Evolutionary conservation across 768 basidiomycete genomes (phyloP).

Genomic region (Pulveroboletus ravenelii): DNA sequence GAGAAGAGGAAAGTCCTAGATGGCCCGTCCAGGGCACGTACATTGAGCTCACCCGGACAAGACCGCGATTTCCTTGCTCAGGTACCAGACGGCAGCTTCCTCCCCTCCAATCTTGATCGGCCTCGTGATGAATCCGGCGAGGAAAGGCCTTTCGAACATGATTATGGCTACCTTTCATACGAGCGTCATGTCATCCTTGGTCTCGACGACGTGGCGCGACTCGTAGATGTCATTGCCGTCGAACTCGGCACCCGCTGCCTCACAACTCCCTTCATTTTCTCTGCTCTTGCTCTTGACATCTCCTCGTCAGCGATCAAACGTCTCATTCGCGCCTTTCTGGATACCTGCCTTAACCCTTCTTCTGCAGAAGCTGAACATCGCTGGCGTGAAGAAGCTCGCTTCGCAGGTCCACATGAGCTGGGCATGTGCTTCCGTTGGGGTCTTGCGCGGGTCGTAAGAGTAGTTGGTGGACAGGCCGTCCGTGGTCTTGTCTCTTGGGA

Average conservation of each 20-base stretch:
- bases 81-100: slow-evolving; percentile 48
- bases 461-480: slow-evolving; percentile 65
- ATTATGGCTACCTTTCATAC: slow-evolving; percentile 73
- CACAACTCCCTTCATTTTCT: slow-evolving; percentile 89
- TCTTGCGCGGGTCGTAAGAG: slow-evolving; percentile 70
- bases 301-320: slow-evolving; percentile 67
- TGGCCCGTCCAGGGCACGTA: slow-evolving; percentile 35
- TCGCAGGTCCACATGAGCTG: slow-evolving; percentile 83
- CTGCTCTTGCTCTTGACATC: slow-evolving; percentile 81
- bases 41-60: slow-evolving; percentile 36
- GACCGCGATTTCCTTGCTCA: slow-evolving; percentile 36
- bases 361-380: slow-evolving; percentile 43
- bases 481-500: slow-evolving; percentile 86
- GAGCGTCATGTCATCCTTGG: slow-evolving; percentile 71
- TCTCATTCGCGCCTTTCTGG: slow-evolving; percentile 79
- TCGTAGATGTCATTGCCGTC: slow-evolving; percentile 65
- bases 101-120: slow-evolving; percentile 47
- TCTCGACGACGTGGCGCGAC: slow-evolving; percentile 64
- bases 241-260: slow-evolving; percentile 73
- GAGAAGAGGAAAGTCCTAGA: slow-evolving; percentile 41
- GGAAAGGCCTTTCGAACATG: slow-evolving; percentile 39
- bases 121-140: slow-evolving; percentile 38
- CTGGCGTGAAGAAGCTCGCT: slow-evolving; percentile 77
- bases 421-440: slow-evolving; percentile 94
- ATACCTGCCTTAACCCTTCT: slow-evolving; percentile 42